Evolutionary conservation across 306 rosid species (phyloP).

Genomic region (Cucurbita ficifolia): DNA sequence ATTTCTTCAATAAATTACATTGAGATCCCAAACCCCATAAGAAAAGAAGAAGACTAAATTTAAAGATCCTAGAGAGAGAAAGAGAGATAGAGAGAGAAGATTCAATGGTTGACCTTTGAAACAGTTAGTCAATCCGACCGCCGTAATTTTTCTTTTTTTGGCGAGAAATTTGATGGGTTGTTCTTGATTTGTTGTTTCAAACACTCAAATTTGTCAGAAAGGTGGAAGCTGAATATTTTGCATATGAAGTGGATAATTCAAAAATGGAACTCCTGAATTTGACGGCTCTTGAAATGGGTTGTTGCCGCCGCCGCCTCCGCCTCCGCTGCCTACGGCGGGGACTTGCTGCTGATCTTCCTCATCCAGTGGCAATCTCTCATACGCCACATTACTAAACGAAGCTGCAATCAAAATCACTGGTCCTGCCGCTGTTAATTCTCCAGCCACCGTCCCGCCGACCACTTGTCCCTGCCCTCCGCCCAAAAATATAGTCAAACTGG

Average conservation of each 20-base stretch:
- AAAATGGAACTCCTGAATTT: constrained; percentile 6
- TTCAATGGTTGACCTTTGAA: constrained; percentile 4
- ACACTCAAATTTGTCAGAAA: neutral
- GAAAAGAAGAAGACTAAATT: neutral
- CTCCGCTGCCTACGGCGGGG: neutral
- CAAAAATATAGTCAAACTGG: constrained; percentile 8
- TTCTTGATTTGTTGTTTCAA: neutral
- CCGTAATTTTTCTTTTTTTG: neutral
- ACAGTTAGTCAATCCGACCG: neutral
- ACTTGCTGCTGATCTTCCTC: constrained; percentile 9
- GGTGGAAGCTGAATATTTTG: constrained; percentile 12
- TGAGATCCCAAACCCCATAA: neutral
- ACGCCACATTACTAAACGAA: constrained; percentile 12
- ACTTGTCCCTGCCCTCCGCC: constrained; percentile 14
- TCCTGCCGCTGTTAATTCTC: constrained; percentile 7
- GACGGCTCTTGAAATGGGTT: constrained; percentile 5
- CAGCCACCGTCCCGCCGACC: constrained; percentile 9
- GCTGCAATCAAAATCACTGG: constrained; percentile 10
- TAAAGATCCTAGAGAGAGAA: neutral
- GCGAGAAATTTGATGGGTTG: neutral
- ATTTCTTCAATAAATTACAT: neutral
- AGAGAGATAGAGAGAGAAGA: neutral
- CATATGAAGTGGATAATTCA: constrained; percentile 8
- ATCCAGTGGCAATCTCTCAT: constrained; percentile 12
- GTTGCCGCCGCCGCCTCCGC: neutral